These are phyloP conservation scores for Hygrophoropsis aurantiaca DNA, from an alignment of 768 basidiomycete species.

Conservation along the genomic window DNA sequence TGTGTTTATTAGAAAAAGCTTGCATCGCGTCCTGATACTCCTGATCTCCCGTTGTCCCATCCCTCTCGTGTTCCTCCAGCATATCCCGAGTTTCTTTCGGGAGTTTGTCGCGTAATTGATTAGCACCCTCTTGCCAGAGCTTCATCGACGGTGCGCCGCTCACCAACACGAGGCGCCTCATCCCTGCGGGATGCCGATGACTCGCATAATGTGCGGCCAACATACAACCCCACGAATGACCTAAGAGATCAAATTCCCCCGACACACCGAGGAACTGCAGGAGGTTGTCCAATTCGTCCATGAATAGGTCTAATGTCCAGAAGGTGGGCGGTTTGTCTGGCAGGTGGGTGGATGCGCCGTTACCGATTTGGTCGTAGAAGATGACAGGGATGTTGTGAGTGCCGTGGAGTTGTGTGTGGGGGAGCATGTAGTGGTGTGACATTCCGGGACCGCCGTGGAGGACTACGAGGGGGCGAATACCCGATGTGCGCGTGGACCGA, in stretches of 20 bases:
- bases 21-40: constrained; percentile 46
- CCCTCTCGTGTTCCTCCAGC: constrained; percentile 46
- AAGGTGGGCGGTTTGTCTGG: constrained; percentile 47
- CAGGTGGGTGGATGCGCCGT: constrained; percentile 53
- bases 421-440: constrained; percentile 39
- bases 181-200: constrained; percentile 34
- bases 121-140: constrained; percentile 10
- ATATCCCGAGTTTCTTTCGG: constrained; percentile 40
- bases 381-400: constrained; percentile 44
- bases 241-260: constrained; percentile 39
- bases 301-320: constrained; percentile 51
- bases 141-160: constrained; percentile 27
- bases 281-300: constrained; percentile 50
- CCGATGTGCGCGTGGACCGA: too few species aligned
- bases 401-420: constrained; percentile 38
- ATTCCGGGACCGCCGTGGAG: constrained; percentile 58
- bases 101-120: constrained; percentile 28
- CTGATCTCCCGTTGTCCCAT: constrained; percentile 38
- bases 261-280: constrained; percentile 43
- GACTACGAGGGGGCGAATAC: constrained; percentile 46
- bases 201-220: constrained; percentile 33
- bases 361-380: constrained; percentile 58
- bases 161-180: constrained; percentile 33
- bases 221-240: constrained; percentile 55
- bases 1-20: constrained; percentile 41